Evolutionary conservation across 441 rosid genomes (phyloP).

Genomic region (Euphorbia celastroides): DNA sequence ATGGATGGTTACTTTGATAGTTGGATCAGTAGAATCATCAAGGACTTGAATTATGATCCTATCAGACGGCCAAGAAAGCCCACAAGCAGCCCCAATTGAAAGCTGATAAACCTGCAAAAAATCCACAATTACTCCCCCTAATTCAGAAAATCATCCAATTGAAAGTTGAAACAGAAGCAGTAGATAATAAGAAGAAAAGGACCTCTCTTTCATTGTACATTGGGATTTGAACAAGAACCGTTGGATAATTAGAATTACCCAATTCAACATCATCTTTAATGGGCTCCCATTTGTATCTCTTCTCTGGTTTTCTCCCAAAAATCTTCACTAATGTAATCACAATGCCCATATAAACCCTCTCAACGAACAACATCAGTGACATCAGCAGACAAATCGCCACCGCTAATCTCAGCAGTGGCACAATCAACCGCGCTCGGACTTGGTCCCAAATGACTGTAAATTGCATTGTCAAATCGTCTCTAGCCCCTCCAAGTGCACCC

Average conservation of each 20-base stretch:
- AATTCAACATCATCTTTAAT: constrained; percentile 72
- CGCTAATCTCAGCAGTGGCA: constrained; percentile 51
- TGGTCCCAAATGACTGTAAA: constrained; percentile 51
- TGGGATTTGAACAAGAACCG: constrained; percentile 91
- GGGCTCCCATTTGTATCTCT: constrained; percentile 68
- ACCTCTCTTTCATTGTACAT: constrained; percentile 96
- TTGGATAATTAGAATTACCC: constrained; percentile 74
- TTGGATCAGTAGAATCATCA: constrained; percentile 87
- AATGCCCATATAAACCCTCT: constrained; percentile 76
- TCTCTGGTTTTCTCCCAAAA: constrained; percentile 73
- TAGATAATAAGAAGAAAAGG: constrained; percentile 8
- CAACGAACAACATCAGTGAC: constrained; percentile 85
- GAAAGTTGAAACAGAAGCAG: background rate
- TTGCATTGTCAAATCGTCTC: constrained; percentile 52
- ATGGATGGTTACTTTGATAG: constrained; percentile 49
- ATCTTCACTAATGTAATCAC: constrained; percentile 62
- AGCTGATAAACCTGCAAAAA: constrained; percentile 70
- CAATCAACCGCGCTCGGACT: constrained; percentile 71
- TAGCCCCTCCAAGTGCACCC: constrained; percentile 43
- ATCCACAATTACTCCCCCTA: no score
- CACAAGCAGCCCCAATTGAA: constrained; percentile 95
- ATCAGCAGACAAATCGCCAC: constrained; percentile 59
- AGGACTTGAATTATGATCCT: constrained; percentile 78
- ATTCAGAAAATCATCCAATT: no score
- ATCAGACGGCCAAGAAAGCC: constrained; percentile 36